Evolutionary conservation across 2,329 filamentous ascomycete genomes (phyloP), one percentile per base, ranked within the genome.

Genomic region (Apiospora rasikravindrae): DNA sequence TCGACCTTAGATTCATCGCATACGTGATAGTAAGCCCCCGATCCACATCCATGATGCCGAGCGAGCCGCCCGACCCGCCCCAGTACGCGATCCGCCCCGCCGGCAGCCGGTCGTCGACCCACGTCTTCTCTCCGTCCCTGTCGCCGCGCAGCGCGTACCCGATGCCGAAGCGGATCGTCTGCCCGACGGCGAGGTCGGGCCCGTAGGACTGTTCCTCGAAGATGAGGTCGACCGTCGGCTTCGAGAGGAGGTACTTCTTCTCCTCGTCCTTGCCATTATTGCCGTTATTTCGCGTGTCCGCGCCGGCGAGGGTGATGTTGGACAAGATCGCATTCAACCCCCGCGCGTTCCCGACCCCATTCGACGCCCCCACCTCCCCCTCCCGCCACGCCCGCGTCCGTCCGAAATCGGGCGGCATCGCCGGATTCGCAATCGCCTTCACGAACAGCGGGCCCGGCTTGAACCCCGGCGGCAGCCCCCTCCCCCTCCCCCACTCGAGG

Each of bases 241-340:
- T 78, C 0, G 83, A 83, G 4, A 88, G 74, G 51, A 85, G 77
- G 13, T 73, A 75, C 45, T 75, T 81, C 71, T 6, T 51, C 14
- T 53, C 45, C 7, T 24, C 24, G 11, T 53, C 51, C 19, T 75
- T 13, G 4, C n/a, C n/a, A n/a, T 16, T 1, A 2, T 26, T 4
- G 29, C 13, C n/a, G 22, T 47, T 51, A 16, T 74, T 22, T 22
- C n/a, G n/a, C n/a, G n/a, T n/a, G n/a, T n/a, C n/a, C n/a, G 5
- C 10, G n/a, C 40, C 40, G 0, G 73, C 77, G 4, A 78, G 88
- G 72, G 93, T 98, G 61, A 98, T n/a, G 22, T 53, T 44, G 8
- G 83, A 84, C 10, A 86, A 77, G 26, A 88, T 84, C 0, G 79
- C 79, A 7, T 80, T 82, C 33, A 88, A 68, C 0, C 80, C 80